Evolutionary conservation across 2,329 filamentous ascomycete species (phyloP).

Genomic region (Periconia digitata): DNA sequence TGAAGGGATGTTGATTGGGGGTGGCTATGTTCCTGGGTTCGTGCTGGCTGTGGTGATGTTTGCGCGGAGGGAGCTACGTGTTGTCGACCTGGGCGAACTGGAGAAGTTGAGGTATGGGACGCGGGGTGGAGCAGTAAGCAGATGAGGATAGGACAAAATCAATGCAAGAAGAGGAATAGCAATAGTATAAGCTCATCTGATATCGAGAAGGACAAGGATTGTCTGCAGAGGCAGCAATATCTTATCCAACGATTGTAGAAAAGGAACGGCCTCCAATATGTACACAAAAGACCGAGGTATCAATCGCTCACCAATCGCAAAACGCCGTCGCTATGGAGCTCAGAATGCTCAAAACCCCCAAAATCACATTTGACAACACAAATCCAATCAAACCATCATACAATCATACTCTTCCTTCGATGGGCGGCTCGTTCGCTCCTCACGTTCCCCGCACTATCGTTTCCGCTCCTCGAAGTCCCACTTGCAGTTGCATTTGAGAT

Average conservation of each 20-base stretch:
- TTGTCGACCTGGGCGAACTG: slow-evolving; percentile 70
- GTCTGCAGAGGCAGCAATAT: neutral
- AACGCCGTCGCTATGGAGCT: slow-evolving; percentile 17
- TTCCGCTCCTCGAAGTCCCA: slow-evolving; percentile 13
- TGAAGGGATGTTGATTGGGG: slow-evolving; percentile 33
- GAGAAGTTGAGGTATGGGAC: slow-evolving; percentile 64
- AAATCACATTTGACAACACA: neutral
- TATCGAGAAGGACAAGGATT: neutral
- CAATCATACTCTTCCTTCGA: slow-evolving; percentile 47
- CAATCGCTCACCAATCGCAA: neutral
- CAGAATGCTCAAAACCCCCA: neutral
- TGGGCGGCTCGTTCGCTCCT: slow-evolving; percentile 42
- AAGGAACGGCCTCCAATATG: neutral
- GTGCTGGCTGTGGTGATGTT: slow-evolving; percentile 64
- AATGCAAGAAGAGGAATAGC: neutral
- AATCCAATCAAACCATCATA: slow-evolving; percentile 28
- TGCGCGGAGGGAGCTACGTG: slow-evolving; percentile 66
- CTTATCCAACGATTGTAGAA: neutral
- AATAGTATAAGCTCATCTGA: neutral
- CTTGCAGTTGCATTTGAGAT: slow-evolving; percentile 14
- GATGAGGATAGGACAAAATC: neutral
- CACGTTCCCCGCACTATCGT: slow-evolving; percentile 18
- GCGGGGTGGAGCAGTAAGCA: slow-evolving; percentile 52
- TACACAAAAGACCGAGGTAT: slow-evolving; percentile 7
- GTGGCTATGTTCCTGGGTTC: slow-evolving; percentile 47